Percentiles rank a stretch among this genome's conserved stretches.
Conservation (phyloP, 345 rosid species). For the Lenwebbia sp. region DNA sequence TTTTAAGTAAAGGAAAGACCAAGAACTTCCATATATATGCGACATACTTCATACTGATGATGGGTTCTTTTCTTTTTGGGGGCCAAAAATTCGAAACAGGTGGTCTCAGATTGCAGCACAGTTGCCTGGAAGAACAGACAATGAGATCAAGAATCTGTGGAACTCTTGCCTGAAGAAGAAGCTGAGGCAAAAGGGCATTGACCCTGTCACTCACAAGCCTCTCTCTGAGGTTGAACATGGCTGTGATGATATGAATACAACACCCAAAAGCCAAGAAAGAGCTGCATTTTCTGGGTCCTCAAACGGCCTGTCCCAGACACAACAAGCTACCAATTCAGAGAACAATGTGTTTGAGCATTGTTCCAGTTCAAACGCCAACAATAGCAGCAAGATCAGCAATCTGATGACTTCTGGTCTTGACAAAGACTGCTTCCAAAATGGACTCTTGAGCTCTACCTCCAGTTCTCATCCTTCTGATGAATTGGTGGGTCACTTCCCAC, state of each 20-base stretch:
- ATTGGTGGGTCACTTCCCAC: background rate
- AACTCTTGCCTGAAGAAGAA: slow-evolving; percentile 70
- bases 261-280: background rate
- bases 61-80: background rate
- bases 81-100: slow-evolving; percentile 14
- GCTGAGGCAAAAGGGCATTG: slow-evolving; percentile 57
- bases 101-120: slow-evolving; percentile 75
- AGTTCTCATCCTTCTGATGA: background rate
- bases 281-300: background rate
- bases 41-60: background rate
- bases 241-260: slow-evolving; percentile 6
- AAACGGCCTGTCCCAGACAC: background rate
- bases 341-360: background rate
- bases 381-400: background rate
- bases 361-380: background rate
- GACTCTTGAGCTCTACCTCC: background rate
- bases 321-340: background rate
- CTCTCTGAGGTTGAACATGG: slow-evolving; percentile 43
- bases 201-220: slow-evolving; percentile 61
- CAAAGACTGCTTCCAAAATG: background rate
- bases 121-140: slow-evolving; percentile 61
- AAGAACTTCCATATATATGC: background rate
- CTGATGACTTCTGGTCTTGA: background rate
- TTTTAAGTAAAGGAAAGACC: background rate
- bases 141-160: slow-evolving; percentile 70